Conservation (phyloP, 306 rosid species). For the Dryas alaskensis region DNA sequence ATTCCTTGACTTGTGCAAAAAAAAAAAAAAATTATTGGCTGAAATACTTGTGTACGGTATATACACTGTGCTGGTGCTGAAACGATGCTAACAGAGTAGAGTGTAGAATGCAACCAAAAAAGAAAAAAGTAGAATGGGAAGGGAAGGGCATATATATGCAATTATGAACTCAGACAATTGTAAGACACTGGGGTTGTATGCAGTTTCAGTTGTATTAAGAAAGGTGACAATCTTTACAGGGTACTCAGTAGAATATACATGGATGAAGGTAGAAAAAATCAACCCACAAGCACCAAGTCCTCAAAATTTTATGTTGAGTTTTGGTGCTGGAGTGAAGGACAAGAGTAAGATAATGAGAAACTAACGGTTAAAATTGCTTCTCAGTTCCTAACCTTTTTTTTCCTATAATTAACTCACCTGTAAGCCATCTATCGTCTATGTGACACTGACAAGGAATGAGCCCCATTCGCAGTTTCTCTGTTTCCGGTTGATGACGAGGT, state of each 20-base stretch:
- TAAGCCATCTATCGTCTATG: background rate
- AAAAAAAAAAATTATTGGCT: background rate
- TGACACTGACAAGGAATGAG: background rate
- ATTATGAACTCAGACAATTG: background rate
- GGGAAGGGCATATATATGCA: background rate
- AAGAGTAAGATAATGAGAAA: background rate
- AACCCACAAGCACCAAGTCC: slow-evolving; percentile 1
- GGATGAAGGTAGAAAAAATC: background rate
- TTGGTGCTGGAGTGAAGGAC: background rate
- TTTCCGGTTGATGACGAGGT: background rate
- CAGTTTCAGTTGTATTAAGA: background rate
- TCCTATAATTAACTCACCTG: background rate
- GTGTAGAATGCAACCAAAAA: too few relatives aligned
- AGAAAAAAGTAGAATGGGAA: background rate
- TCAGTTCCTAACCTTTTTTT: background rate
- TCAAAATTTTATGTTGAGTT: background rate
- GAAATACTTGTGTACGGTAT: too few relatives aligned
- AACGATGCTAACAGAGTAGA: too few relatives aligned
- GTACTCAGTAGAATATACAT: background rate
- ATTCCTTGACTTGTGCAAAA: background rate
- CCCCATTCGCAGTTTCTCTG: background rate
- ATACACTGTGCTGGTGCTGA: too few relatives aligned
- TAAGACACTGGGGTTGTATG: background rate
- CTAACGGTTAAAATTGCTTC: background rate
- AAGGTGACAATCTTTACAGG: slow-evolving; percentile 3